These are phyloP conservation scores for Saccharomyces pastorianus DNA, from an alignment of 1,139 yeast species.

Conservation along the genomic window DNA sequence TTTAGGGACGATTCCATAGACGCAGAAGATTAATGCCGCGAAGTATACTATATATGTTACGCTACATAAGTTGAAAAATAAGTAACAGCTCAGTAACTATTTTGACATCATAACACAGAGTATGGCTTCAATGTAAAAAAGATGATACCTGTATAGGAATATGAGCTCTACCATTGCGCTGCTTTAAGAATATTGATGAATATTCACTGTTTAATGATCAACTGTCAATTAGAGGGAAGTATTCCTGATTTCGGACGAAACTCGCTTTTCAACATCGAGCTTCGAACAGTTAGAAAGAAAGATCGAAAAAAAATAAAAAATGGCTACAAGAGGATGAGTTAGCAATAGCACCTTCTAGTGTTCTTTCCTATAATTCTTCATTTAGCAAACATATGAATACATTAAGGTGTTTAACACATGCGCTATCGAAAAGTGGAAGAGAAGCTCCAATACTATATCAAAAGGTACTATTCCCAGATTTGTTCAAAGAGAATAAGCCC, in stretches of 20 bases:
- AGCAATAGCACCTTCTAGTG: not conserved
- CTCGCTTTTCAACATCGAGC: not conserved
- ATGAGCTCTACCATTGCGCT: too few relatives aligned
- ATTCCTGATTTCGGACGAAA: not conserved
- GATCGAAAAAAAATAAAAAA: not conserved
- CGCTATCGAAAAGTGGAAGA: not conserved
- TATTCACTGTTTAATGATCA: too few relatives aligned
- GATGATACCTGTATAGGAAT: too few relatives aligned
- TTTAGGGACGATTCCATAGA: slow-evolving; percentile 12
- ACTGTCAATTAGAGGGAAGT: not conserved
- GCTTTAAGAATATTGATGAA: too few relatives aligned
- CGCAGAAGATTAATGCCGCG: not conserved
- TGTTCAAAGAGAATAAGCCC: not conserved
- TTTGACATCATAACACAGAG: not conserved
- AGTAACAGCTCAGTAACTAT: not conserved
- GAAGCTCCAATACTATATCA: not conserved
- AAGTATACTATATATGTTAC: not conserved
- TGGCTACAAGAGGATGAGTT: not conserved
- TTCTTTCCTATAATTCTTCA: not conserved
- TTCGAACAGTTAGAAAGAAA: not conserved
- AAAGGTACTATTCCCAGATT: not conserved
- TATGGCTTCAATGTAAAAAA: not conserved
- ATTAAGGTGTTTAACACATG: not conserved
- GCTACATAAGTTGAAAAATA: not conserved
- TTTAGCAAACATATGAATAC: not conserved